phyloP scores from a whole-genome alignment of 2,329 filamentous ascomycete species.

The Cladosporium sp. region DNA sequence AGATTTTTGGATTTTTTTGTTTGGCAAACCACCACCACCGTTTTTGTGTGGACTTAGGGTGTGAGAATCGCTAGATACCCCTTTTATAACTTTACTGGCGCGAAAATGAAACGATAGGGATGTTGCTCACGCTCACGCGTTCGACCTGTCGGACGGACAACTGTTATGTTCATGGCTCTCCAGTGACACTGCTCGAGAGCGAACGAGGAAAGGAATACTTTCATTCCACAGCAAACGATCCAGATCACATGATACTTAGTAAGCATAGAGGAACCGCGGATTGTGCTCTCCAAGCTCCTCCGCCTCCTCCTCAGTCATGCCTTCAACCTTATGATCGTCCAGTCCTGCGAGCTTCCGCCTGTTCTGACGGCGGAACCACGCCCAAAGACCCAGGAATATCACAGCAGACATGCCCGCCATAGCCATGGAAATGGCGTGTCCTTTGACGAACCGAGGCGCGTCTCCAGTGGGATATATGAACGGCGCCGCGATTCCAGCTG shows the following conservation, averaged over 20 bases:
- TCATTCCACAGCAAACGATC: background rate
- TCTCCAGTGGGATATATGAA: slow-evolving; percentile 47
- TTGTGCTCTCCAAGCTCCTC: slow-evolving; percentile 48
- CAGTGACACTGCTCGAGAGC: background rate
- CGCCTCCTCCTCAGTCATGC: slow-evolving; percentile 45
- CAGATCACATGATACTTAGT: background rate
- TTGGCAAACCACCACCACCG: background rate
- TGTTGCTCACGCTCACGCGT: background rate
- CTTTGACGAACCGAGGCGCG: slow-evolving; percentile 49
- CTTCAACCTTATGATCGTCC: slow-evolving; percentile 42
- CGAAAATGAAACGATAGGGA: background rate
- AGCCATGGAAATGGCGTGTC: slow-evolving; percentile 54
- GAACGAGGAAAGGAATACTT: background rate
- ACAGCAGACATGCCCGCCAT: slow-evolving; percentile 47
- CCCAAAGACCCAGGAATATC: slow-evolving; percentile 25
- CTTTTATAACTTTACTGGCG: background rate
- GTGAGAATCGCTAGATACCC: slow-evolving; percentile 9
- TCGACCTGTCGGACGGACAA: background rate
- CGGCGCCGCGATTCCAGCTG: slow-evolving; percentile 64
- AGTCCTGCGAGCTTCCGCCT: slow-evolving; percentile 40
- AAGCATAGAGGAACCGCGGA: slow-evolving; percentile 44
- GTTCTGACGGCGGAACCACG: slow-evolving; percentile 39
- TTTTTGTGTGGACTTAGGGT: background rate
- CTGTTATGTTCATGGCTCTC: background rate
- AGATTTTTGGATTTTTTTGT: background rate